These are phyloP conservation scores for Crucihimalaya himalaica DNA, from an alignment of 345 rosid genomes.

Conservation along the genomic window DNA sequence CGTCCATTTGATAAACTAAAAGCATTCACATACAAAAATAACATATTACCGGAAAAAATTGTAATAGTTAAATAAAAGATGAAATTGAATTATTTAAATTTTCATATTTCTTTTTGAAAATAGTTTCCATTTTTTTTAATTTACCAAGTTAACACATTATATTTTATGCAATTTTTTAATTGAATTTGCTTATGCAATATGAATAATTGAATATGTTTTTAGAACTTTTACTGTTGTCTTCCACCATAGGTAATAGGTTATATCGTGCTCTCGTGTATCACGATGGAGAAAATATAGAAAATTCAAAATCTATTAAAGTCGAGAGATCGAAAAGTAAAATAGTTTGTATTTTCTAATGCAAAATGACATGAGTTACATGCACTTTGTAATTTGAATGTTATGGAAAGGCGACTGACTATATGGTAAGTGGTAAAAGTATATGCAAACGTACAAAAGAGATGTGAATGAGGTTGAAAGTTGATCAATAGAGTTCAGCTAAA, in stretches of 20 bases:
- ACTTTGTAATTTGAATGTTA: not conserved
- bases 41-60: too few species aligned
- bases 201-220: not conserved
- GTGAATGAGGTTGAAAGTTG: not conserved
- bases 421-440: not conserved
- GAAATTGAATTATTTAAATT: too few species aligned
- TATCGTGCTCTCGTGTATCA: not conserved
- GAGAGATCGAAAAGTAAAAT: not conserved
- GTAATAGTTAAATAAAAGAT: too few species aligned
- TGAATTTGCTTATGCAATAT: not conserved
- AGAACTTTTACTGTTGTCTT: not conserved
- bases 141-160: not conserved
- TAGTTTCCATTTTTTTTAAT: too few species aligned
- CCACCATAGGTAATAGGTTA: not conserved
- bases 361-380: not conserved
- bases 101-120: too few species aligned
- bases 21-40: too few species aligned
- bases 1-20: too few species aligned
- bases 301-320: not conserved
- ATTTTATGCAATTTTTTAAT: too few species aligned
- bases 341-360: not conserved
- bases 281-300: not conserved
- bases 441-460: not conserved
- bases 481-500: not conserved
- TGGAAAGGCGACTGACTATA: not conserved